Evolutionary conservation across 768 basidiomycete species (phyloP).

Genomic region (Artomyces pyxidatus): DNA sequence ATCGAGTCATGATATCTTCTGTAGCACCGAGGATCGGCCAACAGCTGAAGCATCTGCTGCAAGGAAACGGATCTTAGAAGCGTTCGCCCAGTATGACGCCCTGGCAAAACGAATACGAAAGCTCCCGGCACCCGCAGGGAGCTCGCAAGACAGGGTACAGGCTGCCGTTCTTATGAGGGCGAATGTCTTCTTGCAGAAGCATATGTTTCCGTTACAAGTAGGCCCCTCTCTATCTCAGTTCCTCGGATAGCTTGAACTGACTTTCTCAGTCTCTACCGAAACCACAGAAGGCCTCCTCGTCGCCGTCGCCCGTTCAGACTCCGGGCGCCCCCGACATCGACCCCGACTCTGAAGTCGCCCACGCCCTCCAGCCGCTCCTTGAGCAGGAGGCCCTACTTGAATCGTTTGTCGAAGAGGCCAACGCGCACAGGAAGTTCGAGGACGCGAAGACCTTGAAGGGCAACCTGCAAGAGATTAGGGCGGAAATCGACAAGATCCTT

Average conservation of each 20-base stretch:
- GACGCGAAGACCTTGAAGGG: constrained; percentile 80
- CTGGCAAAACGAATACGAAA: constrained; percentile 77
- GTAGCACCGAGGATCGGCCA: constrained; percentile 42
- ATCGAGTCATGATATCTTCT: constrained; percentile 23
- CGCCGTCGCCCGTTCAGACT: constrained; percentile 15
- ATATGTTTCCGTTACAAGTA: constrained; percentile 85
- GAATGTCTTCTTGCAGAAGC: constrained; percentile 75
- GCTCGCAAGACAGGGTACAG: constrained; percentile 81
- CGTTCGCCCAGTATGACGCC: constrained; percentile 84
- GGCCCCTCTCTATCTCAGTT: constrained; percentile 11
- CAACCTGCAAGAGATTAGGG: constrained; percentile 76
- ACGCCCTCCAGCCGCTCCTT: constrained; percentile 74
- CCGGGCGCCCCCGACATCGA: constrained; percentile 32
- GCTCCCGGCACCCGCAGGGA: constrained; percentile 56
- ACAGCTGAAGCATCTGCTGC: constrained; percentile 59
- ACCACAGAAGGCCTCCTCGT: constrained; percentile 27
- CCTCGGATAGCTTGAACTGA: neutral
- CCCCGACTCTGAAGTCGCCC: constrained; percentile 62
- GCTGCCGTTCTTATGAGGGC: constrained; percentile 71
- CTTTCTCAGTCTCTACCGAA: constrained; percentile 37
- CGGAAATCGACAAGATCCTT: constrained; percentile 70
- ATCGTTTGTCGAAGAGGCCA: constrained; percentile 85
- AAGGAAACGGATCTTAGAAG: constrained; percentile 76
- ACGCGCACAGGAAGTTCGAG: constrained; percentile 87
- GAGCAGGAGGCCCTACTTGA: constrained; percentile 93